phyloP scores from a whole-genome alignment of 108 stramenopile species.

The Skeletonema grethae region DNA sequence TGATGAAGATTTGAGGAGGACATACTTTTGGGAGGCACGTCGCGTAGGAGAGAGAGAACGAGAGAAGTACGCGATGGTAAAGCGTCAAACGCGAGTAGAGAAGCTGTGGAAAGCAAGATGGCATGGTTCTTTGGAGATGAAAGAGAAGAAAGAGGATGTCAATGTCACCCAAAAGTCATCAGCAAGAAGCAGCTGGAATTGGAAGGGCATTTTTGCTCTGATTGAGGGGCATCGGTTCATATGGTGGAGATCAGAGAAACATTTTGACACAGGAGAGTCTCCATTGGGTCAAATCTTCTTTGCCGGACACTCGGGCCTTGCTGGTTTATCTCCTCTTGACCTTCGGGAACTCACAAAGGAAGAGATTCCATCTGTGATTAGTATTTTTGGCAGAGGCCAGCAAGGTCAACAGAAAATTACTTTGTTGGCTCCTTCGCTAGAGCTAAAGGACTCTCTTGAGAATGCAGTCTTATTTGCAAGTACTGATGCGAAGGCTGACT shows the following conservation, averaged over 20 bases:
- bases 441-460: constrained; percentile 55
- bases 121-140: constrained; percentile 49
- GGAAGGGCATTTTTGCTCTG: constrained; percentile 68
- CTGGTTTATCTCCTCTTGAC: constrained; percentile 78
- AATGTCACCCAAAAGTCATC: background rate
- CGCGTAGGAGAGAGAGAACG: constrained; percentile 55
- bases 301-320: constrained; percentile 83
- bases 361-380: constrained; percentile 48
- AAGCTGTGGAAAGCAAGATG: constrained; percentile 80
- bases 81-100: constrained; percentile 61
- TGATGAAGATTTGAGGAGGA: constrained; percentile 76
- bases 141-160: constrained; percentile 42
- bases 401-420: constrained; percentile 62
- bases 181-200: constrained; percentile 45
- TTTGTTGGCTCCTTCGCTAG: constrained; percentile 37
- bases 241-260: constrained; percentile 75
- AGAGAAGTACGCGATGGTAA: constrained; percentile 54
- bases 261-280: constrained; percentile 82
- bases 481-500: constrained; percentile 50
- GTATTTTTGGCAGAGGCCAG: constrained; percentile 40
- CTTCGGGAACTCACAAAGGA: constrained; percentile 53
- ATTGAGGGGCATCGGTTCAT: constrained; percentile 84
- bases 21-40: constrained; percentile 83
- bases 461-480: constrained; percentile 51
- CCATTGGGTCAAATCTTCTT: constrained; percentile 69